Conservation (phyloP, 352 stramenopile genomes). For the Globisporangium barbulae region DNA sequence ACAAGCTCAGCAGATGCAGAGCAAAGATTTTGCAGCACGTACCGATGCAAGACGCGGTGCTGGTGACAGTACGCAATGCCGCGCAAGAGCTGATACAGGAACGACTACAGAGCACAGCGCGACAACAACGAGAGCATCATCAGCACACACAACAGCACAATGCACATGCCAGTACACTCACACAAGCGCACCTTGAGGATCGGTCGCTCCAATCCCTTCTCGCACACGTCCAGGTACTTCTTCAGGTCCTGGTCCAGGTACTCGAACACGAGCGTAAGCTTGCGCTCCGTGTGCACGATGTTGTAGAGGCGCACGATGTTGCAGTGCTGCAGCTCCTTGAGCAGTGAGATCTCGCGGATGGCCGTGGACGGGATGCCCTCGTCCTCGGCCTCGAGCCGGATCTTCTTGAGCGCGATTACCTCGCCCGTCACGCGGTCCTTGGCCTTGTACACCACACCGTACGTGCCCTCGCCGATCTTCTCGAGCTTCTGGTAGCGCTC, state of each 20-base stretch:
- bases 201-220: slow-evolving; percentile 93
- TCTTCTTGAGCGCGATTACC: slow-evolving; percentile 99
- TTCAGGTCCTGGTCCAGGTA: slow-evolving; percentile 99
- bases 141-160: neutral
- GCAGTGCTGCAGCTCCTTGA: slow-evolving; percentile 97
- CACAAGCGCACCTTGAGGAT: slow-evolving; percentile 65
- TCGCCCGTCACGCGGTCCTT: slow-evolving; percentile 95
- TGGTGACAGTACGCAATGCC: slow-evolving; percentile 99
- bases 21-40: neutral
- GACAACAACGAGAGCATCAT: neutral
- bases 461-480: slow-evolving; percentile 98
- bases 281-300: slow-evolving; percentile 99
- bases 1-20: neutral
- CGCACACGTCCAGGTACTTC: slow-evolving; percentile 99
- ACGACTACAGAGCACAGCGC: slow-evolving; percentile 48
- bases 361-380: slow-evolving; percentile 98
- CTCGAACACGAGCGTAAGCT: slow-evolving; percentile 99
- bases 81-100: slow-evolving; percentile 98
- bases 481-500: slow-evolving; percentile 95
- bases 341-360: slow-evolving; percentile 98
- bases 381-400: slow-evolving; percentile 97
- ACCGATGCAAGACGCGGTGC: slow-evolving; percentile 92
- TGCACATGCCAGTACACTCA: neutral
- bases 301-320: slow-evolving; percentile 99
- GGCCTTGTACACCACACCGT: slow-evolving; percentile 99